phyloP scores from a whole-genome alignment of 345 rosid genomes.

The Gossypium anomalum region DNA sequence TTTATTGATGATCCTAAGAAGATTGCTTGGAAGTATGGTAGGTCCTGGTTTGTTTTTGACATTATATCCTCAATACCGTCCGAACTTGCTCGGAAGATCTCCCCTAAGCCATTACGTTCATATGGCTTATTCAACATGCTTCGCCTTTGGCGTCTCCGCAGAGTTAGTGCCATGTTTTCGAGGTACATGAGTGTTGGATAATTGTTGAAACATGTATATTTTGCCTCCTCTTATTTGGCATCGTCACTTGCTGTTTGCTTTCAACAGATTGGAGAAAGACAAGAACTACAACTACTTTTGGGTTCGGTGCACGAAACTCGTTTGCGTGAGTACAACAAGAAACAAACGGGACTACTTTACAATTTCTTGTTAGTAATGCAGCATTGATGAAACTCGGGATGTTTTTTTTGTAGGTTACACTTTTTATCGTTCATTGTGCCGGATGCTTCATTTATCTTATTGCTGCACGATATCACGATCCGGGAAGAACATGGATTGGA shows the following conservation, averaged over 20 bases:
- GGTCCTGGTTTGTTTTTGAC: slow-evolving; percentile 78
- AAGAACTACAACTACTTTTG: slow-evolving; percentile 83
- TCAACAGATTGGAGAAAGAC: slow-evolving; percentile 84
- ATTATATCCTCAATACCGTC: slow-evolving; percentile 71
- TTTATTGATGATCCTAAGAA: slow-evolving; percentile 58
- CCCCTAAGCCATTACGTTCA: slow-evolving; percentile 40
- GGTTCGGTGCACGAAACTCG: slow-evolving; percentile 87
- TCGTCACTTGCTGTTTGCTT: not conserved
- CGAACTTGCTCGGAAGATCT: slow-evolving; percentile 60
- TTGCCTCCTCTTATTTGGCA: not conserved
- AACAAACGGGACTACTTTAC: not conserved
- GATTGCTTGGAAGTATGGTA: slow-evolving; percentile 75
- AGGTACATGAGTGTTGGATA: slow-evolving; percentile 37
- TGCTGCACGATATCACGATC: slow-evolving; percentile 59
- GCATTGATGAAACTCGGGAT: slow-evolving; percentile 6
- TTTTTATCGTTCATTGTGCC: slow-evolving; percentile 83
- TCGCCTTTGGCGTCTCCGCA: slow-evolving; percentile 97
- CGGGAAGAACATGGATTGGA: slow-evolving; percentile 70
- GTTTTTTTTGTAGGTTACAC: slow-evolving; percentile 55
- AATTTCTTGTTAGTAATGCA: not conserved
- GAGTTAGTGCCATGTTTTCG: slow-evolving; percentile 86
- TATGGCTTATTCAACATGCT: slow-evolving; percentile 89
- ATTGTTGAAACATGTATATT: not conserved
- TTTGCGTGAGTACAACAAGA: slow-evolving; percentile 58
- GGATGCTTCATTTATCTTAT: slow-evolving; percentile 86